Conservation (phyloP, 208 protist species). For the Trichomonas vaginalis region DNA sequence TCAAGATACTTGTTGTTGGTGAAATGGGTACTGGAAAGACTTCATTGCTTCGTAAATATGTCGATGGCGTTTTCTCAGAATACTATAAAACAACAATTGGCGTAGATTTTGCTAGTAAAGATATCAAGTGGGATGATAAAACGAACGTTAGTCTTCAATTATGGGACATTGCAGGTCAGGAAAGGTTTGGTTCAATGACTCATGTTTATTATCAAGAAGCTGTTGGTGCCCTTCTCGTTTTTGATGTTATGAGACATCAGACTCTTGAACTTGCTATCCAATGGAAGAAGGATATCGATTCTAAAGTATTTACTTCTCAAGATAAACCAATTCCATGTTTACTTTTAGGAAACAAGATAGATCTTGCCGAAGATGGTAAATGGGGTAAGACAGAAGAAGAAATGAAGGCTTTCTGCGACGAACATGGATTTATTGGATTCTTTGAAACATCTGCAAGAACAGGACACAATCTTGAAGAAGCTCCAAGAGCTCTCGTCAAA, state of each 20-base stretch:
- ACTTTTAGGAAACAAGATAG: slow-evolving; percentile 20
- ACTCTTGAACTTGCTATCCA: background rate
- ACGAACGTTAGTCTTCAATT: background rate
- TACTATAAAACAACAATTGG: slow-evolving; percentile 10
- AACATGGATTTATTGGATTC: background rate
- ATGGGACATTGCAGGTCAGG: slow-evolving; percentile 18
- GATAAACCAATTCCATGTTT: slow-evolving; percentile 4
- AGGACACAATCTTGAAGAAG: background rate
- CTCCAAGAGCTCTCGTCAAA: background rate
- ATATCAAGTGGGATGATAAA: background rate
- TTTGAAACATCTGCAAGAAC: background rate
- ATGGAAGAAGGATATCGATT: slow-evolving; percentile 27
- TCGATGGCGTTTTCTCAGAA: background rate
- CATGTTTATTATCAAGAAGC: slow-evolving; percentile 18
- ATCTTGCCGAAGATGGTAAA: background rate
- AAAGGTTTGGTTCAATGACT: background rate
- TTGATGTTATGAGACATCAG: slow-evolving; percentile 10
- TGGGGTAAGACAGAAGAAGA: background rate
- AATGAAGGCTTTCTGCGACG: background rate
- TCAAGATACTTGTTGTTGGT: slow-evolving; percentile 2
- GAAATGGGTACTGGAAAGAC: slow-evolving; percentile 16
- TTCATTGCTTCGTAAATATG: background rate
- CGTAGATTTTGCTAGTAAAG: slow-evolving; percentile 3
- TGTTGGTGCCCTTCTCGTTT: slow-evolving; percentile 14
- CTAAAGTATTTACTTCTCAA: slow-evolving; percentile 10